A percentile compares a stretch with the other conserved stretches of the same genome.
These are phyloP conservation scores for Carpinus viminea DNA, from an alignment of 306 rosid genomes.

Conservation along the genomic window DNA sequence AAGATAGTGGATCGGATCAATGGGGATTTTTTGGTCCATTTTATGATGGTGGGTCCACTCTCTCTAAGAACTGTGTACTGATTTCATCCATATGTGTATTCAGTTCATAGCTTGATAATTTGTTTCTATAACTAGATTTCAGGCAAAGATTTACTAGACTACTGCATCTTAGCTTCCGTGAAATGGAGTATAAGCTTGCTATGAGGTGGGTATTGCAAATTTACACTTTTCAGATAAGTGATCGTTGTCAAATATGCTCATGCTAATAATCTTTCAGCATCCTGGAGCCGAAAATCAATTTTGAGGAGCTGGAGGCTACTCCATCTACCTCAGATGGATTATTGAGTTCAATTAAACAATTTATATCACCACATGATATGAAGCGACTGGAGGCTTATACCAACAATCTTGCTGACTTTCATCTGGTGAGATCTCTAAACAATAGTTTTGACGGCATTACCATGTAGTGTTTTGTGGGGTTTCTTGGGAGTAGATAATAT, in stretches of 20 bases:
- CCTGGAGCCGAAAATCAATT: conserved; percentile 85
- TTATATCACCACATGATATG: conserved; percentile 81
- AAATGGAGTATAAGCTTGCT: conserved; percentile 83
- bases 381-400: conserved; percentile 91
- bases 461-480: not conserved
- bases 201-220: conserved; percentile 62
- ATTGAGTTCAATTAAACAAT: conserved; percentile 53
- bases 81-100: not conserved
- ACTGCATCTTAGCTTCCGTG: conserved; percentile 59
- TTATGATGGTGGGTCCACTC: conserved; percentile 59
- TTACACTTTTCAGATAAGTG: conserved; percentile 15
- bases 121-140: conserved; percentile 57
- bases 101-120: conserved; percentile 26
- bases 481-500: not conserved
- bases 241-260: conserved; percentile 30
- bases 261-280: conserved; percentile 54
- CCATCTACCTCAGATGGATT: conserved; percentile 35
- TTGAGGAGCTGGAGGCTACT: conserved; percentile 48
- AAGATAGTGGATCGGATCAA: conserved; percentile 56
- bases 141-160: conserved; percentile 68
- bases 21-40: conserved; percentile 75
- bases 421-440: conserved; percentile 62
- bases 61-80: conserved; percentile 19
- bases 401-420: conserved; percentile 75
- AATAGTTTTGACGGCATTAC: not conserved